Evolutionary conservation across 768 basidiomycete species (phyloP), one percentile per base, ranked within the genome.

Genomic region (Macrolepiota albuminosa): DNA sequence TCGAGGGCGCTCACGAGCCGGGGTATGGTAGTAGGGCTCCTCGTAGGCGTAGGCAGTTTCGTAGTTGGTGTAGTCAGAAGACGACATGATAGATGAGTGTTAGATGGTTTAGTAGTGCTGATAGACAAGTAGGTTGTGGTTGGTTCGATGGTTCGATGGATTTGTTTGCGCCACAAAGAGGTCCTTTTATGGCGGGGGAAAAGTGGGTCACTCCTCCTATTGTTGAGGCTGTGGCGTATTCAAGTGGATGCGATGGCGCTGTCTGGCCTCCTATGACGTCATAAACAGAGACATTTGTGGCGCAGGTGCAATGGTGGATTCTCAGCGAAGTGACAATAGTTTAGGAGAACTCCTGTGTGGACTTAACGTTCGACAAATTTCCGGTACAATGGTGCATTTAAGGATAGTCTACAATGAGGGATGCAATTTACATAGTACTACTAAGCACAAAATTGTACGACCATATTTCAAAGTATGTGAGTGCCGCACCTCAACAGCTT

Each of bases 161-260:
- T 31, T 31, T 37, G 16, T 53, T 34, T 46, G 45, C 24, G 48
- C 42, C 14, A 43, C 36, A 46, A 3, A 24, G 43, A 36, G 42
- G 29, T 36, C 52, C n/a, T 54, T 59, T 54, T 59, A 59, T 59
- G 58, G 18, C 39, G 53, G 53, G 42, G 53, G 33, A 29, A 54
- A 59, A 14, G 58, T 53, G 58, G 58, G 51, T 59, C 58, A 1
- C 9, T 37, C 18, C 57, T 54, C 58, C 58, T 59, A 47, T 54
- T 48, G 18, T 48, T 13, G 52, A 40, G 52, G 58, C 58, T 54
- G 58, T 59, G 58, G 58, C 58, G 58, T 43, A 45, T 9, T 37
- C 6, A n/a, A 31, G 40, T 54, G 53, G 53, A 47, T 36, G 21
- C 29, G 6, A 48, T 47, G 42, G 26, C 51, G 34, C 46, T 24